Conservation (phyloP, 2,329 filamentous ascomycete genomes). For the Passalora sequoiae region DNA sequence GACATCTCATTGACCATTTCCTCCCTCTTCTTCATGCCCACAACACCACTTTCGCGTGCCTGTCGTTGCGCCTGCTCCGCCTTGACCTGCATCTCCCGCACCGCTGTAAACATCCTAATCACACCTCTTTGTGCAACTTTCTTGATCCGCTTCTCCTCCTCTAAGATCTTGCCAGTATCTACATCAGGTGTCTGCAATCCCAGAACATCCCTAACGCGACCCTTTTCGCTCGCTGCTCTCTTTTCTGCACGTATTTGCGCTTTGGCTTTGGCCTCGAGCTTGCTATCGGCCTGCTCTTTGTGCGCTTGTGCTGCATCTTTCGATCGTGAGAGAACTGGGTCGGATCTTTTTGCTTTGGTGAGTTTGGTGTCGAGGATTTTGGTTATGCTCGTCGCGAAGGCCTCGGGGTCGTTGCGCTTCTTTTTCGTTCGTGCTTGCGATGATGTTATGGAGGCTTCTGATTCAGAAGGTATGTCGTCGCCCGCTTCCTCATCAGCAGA, state of each 20-base stretch:
- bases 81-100: conserved; percentile 85
- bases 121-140: conserved; percentile 92
- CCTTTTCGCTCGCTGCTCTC: conserved; percentile 73
- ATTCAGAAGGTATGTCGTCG: conserved; percentile 35
- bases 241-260: conserved; percentile 76
- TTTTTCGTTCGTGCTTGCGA: conserved; percentile 46
- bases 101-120: conserved; percentile 92
- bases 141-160: conserved; percentile 71
- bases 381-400: conserved; percentile 87
- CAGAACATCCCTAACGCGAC: conserved; percentile 80
- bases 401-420: conserved; percentile 86
- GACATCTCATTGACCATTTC: conserved; percentile 93
- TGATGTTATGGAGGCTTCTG: conserved; percentile 29
- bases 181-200: conserved; percentile 51
- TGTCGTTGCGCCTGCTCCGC: conserved; percentile 70
- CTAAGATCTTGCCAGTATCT: conserved; percentile 51
- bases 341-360: conserved; percentile 70
- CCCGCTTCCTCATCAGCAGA: conserved; percentile 40
- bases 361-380: conserved; percentile 91
- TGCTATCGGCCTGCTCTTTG: conserved; percentile 66
- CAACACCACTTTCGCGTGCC: conserved; percentile 64
- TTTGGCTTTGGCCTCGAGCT: conserved; percentile 75
- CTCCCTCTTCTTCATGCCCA: conserved; percentile 74
- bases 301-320: conserved; percentile 67
- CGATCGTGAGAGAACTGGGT: conserved; percentile 87